A percentile compares a stretch with the other conserved stretches of the same genome.
phyloP scores from a whole-genome alignment of 2,329 filamentous ascomycete genomes.

The Penicillium sp. region DNA sequence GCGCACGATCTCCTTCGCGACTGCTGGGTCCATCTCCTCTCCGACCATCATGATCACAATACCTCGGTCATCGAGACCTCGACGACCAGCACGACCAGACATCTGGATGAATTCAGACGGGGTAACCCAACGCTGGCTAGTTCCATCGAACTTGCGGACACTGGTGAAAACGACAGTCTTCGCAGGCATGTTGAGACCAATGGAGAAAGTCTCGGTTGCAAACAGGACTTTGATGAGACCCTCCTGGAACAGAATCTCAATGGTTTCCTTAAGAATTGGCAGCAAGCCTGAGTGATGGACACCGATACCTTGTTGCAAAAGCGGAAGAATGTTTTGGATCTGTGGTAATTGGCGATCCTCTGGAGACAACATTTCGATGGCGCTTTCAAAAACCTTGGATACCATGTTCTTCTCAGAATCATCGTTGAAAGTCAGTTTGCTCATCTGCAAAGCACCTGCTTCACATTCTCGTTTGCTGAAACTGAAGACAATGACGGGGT shows the following conservation, averaged over 20 bases:
- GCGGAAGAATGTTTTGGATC: slow-evolving; percentile 83
- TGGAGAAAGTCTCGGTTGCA: slow-evolving; percentile 97
- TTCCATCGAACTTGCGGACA: slow-evolving; percentile 91
- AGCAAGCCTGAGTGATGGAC: slow-evolving; percentile 95
- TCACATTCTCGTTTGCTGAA: slow-evolving; percentile 99
- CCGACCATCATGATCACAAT: slow-evolving; percentile 99
- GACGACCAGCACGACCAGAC: slow-evolving; percentile 93
- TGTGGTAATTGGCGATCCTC: slow-evolving; percentile 87
- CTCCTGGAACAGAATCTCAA: slow-evolving; percentile 98
- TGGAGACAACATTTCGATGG: slow-evolving; percentile 87
- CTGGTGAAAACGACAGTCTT: slow-evolving; percentile 99
- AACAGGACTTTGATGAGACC: slow-evolving; percentile 97
- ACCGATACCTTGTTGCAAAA: slow-evolving; percentile 87
- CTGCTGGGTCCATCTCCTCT: slow-evolving; percentile 89
- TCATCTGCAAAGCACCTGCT: slow-evolving; percentile 82
- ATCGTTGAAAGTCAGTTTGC: slow-evolving; percentile 87
- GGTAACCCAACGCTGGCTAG: slow-evolving; percentile 75
- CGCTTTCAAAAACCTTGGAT: slow-evolving; percentile 86
- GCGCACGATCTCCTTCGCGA: slow-evolving; percentile 92
- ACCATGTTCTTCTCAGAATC: slow-evolving; percentile 95
- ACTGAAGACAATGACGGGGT: slow-evolving; percentile 98
- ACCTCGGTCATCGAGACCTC: slow-evolving; percentile 94
- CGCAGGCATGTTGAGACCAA: slow-evolving; percentile 97
- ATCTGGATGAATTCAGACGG: slow-evolving; percentile 98
- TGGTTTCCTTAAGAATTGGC: slow-evolving; percentile 95